Evolutionary conservation across 2,329 filamentous ascomycete genomes (phyloP), one percentile per base, ranked within the genome.

Genomic region (Colletotrichum sp.): DNA sequence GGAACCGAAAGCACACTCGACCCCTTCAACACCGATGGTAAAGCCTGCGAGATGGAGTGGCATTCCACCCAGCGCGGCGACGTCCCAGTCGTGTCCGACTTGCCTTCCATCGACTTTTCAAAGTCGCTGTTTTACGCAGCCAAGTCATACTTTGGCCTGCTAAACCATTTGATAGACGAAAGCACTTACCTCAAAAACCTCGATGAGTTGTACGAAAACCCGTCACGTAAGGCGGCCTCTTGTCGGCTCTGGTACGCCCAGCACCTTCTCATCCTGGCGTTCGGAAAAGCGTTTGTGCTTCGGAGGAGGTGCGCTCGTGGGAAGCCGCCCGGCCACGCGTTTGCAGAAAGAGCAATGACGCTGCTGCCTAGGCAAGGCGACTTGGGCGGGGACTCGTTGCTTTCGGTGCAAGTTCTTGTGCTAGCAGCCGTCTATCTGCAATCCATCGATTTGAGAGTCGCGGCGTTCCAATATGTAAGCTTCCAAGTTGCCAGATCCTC

Each of bases 251-350:
- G 74, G 71, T 74, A 69, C 30, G 55, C 71, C 18, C 74, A 74
- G 24, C 71, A 68, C 65, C 71, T 76, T n/a, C 30, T 76, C 24
- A 32, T 74, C 12, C 65, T 76, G 24, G 74, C 74, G 7, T 76
- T 69, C 26, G 74, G 74, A 16, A 67, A 76, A 60, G 71, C 65
- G 10, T 76, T 69, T 21, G 24, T 55, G 18, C 39, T 43, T 24
- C 61, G 36, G 16, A 65, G 32, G 13, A 30, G n/a, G 10, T 43
- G 32, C 26, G 26, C 36, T 13, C 34, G 30, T n/a, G 60, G 59
- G 16, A 48, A 30, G 16, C 30, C 59, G 9, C 55, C 68, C 6
- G 72, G 72, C 18, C 32, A 57, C 26, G 24, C 14, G 12, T 71
- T 71, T 39, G 68, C 72, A 34, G 55, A 36, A 12, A 43, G 68